Base-by-base conservation (phyloP, 139 green algal species). In the Coelastrella sp. region DNA sequence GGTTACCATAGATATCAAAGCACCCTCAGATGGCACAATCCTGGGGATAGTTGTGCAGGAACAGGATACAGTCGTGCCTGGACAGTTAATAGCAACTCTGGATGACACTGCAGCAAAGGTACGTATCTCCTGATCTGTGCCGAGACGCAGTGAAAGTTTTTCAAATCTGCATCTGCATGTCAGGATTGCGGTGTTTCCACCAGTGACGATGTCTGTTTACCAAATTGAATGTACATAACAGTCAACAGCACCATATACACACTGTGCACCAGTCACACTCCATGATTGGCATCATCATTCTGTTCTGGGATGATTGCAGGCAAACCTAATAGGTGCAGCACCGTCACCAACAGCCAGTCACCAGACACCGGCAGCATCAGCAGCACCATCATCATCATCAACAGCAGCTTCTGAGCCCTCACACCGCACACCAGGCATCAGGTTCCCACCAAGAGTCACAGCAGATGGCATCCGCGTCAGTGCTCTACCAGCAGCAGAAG, bases 1-100 rank as follows among this genome's bases (percentile, higher is more conserved):
- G 86, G 93, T 95, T 14, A 94, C 92, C 1, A 95, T 95, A 20
- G 93, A 95, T 87, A 87, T 95, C 49, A 94, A 91, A 75, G 75
- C 91, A 11, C 88, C 92, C 10, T n/a, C 56, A 35, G 92, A 84
- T 14, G 93, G 93, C 56, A 74, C 85, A 3, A 25, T 95, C 19
- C 14, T 91, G 17, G 87, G 87, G 0, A 59, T 95, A 0, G 35
- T 91, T 3, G 88, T 95, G 75, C 89, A 91, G 76, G 60, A 92
- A 12, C 78, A 91, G 27, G 92, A 94, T 66, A 89, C 89, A n/a
- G 92, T 94, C 0, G 79, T 92, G 19, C 68, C 92, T 7, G 90
- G 92, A 10, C 83, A 92, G 78, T 11, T 93, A 10, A 72, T 93
- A 4, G 90, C 92, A 7, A 91, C 91, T 12, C 78, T 94, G 60